phyloP scores from a whole-genome alignment of 805 yeast genomes.

The Ogataea paraovalis region DNA sequence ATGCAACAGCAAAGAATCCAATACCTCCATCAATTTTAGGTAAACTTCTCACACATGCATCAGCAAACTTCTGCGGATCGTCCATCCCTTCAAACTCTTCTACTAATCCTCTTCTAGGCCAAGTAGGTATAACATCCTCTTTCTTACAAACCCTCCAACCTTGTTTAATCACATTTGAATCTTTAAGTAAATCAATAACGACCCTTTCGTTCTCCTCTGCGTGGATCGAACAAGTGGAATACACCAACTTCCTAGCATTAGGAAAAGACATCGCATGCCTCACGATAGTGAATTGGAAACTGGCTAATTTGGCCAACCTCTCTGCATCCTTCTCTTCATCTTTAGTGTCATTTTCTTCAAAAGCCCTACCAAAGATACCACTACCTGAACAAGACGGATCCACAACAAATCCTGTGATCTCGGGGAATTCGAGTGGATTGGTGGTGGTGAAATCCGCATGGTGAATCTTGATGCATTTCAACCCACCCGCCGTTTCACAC shows the following conservation, averaged over 20 bases:
- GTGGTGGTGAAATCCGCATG: constrained; percentile 60
- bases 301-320: constrained; percentile 68
- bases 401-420: constrained; percentile 76
- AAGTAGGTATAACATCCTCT: constrained; percentile 64
- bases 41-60: constrained; percentile 79
- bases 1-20: constrained; percentile 95
- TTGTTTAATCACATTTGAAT: constrained; percentile 51
- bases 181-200: constrained; percentile 71
- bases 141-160: constrained; percentile 76
- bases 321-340: constrained; percentile 40
- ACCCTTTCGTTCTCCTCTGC: constrained; percentile 93
- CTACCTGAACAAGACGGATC: constrained; percentile 99
- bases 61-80: constrained; percentile 57
- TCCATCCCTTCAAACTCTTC: constrained; percentile 58
- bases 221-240: constrained; percentile 94
- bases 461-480: constrained; percentile 37
- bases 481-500: constrained; percentile 75
- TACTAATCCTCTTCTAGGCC: constrained; percentile 82
- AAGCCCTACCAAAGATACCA: constrained; percentile 90
- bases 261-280: constrained; percentile 87
- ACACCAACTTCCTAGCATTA: constrained; percentile 69
- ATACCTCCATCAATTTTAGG: constrained; percentile 97
- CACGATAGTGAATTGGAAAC: constrained; percentile 84
- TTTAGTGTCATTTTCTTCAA: constrained; percentile 44
- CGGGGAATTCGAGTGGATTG: constrained; percentile 53